Evolutionary conservation across 2,329 filamentous ascomycete genomes (phyloP), one percentile per base, ranked within the genome.

Genomic region (Penicillium sp.): DNA sequence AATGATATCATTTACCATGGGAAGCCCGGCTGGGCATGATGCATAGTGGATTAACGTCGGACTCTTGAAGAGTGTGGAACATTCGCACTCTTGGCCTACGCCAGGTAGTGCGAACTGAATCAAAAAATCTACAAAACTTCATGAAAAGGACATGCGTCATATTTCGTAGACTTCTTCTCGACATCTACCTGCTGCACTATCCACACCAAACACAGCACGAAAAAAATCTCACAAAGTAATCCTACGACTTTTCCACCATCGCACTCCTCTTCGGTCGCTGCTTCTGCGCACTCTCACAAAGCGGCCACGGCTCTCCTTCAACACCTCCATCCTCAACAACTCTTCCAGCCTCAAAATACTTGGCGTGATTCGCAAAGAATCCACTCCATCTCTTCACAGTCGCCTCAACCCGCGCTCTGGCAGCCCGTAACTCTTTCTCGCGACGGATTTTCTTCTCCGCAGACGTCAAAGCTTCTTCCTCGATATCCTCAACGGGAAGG

Each of bases 301-400:
- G 76, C 72, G 81, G 77, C 70, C 83, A 83, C 68, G 78, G 78
- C 75, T 81, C 77, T 65, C 57, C 60, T 15, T 64, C 60, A 50
- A 64, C 65, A 38, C 77, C 63, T 61, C 73, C 81, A 59, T 85
- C 25, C 5, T 44, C 80, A 72, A 85, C 38, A 21, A 40, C 84
- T 71, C 82, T 84, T 4, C 94, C 94, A 5, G 95, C 89, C 75
- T 85, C 84, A 60, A 85, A 84, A 76, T 97, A 97, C 78, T 91
- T 91, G 69, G 87, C 84, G 71, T 86, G 90, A 55, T 88, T 89
- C 57, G 76, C 81, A 69, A 97, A 97, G 77, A 97, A 91, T 50
- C 83, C 80, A 59, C 88, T 86, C 94, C 92, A 97, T 74, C 93
- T 87, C 71, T 83, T 79, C 55, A 99, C 79, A 13, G 85, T 84